Evolutionary conservation across 768 basidiomycete genomes (phyloP).

Genomic region (Mrakia frigida): DNA sequence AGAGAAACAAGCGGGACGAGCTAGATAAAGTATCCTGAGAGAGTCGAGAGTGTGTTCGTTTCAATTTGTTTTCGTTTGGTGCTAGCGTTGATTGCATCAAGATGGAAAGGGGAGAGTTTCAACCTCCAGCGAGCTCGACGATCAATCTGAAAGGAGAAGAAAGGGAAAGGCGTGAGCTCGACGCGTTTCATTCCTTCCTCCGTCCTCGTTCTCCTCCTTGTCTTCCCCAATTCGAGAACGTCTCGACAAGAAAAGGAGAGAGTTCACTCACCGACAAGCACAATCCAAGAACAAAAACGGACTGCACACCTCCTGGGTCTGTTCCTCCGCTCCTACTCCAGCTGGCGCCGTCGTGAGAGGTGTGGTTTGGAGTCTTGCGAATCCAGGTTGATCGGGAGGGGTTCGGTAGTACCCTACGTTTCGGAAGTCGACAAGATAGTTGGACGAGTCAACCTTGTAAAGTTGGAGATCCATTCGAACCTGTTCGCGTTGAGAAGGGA

Average conservation of each 20-base stretch:
- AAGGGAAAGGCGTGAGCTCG: background rate
- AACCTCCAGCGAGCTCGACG: constrained; percentile 58
- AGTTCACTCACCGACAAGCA: constrained; percentile 56
- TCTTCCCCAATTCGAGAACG: too few species aligned
- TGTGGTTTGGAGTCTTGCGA: constrained; percentile 52
- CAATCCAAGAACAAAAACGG: constrained; percentile 98
- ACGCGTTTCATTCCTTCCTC: background rate
- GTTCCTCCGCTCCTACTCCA: background rate
- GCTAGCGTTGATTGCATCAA: background rate
- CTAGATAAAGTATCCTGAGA: background rate
- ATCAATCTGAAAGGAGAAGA: constrained; percentile 52
- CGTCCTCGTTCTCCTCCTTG: background rate
- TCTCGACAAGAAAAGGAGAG: background rate
- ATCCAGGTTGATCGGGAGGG: constrained; percentile 42
- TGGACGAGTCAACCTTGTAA: constrained; percentile 90
- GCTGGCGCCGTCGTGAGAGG: constrained; percentile 1
- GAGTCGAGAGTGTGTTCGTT: too few species aligned
- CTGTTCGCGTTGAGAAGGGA: constrained; percentile 46
- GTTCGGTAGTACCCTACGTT: constrained; percentile 82
- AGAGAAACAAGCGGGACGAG: background rate
- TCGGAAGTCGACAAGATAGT: constrained; percentile 97
- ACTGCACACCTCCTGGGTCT: constrained; percentile 43
- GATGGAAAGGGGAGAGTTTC: too few species aligned
- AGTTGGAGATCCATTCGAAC: constrained; percentile 95
- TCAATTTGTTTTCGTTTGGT: too few species aligned